Base-by-base conservation (phyloP, 2,329 filamentous ascomycete genomes). In the Claviceps humidiphila region DNA sequence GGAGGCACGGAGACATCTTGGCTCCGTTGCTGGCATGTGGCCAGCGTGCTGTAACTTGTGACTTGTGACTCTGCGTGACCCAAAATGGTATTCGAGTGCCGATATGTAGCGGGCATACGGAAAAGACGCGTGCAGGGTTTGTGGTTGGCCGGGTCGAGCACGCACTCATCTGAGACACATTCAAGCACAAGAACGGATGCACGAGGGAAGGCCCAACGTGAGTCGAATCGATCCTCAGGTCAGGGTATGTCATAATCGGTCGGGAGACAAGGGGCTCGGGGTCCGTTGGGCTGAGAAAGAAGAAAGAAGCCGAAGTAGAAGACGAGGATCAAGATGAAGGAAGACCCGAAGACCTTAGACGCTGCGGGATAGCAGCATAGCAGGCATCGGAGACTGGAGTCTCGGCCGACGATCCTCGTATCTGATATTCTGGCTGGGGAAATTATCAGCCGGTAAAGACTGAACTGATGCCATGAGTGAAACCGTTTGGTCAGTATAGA, bases 81-180 rank as follows among this genome's bases (percentile, higher is more conserved):
- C 38, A 49, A 53, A 50, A 54, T 39, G 47, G 20, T 49, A 44
- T 49, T 30, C 17, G 39, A 52, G 49, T 51, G 46, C 51, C 53
- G 54, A 55, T 45, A 48, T 40, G 14, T 47, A 42, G 45, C 14
- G 46, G 42, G 49, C 40, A 38, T 30, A 30, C 26, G 26, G 26
- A 30, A 8, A 30, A 9, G 17, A 50, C 44, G 50, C 50, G 43
- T 44, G 39, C 50, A 50, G 40, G 44, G 39, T 41, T 47, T 49
- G 48, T 51, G 55, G 50, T 41, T 51, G 56, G 52, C 54, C 53
- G 51, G 45, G 54, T 56, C 47, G 51, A 57, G 55, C 49, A 55
- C 53, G 55, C 49, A 55, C 53, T 57, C 45, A 57, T 57, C 56
- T 58, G 60, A 59, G 60, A 59, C 57, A 51, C 51, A 50, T 52